Conservation (phyloP, 2,329 filamentous ascomycete species). For the Monosporascus cannonballus region DNA sequence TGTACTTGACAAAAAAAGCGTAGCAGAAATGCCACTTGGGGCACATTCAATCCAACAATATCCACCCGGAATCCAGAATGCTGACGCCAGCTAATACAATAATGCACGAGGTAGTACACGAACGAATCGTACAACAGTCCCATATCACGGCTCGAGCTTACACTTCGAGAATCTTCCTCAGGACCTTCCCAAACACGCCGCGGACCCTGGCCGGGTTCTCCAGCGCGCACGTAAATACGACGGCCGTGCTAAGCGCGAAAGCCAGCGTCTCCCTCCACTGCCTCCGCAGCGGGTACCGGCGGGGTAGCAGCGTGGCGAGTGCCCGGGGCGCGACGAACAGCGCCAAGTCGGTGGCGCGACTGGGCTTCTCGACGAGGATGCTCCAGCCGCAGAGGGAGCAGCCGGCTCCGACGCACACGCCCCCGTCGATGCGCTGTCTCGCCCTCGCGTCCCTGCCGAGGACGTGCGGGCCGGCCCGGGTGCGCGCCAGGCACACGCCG, state of each 20-base stretch:
- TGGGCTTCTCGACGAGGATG: conserved; percentile 63
- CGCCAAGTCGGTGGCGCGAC: conserved; percentile 66
- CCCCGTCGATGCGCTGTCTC: conserved; percentile 50
- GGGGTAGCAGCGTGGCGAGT: conserved; percentile 65
- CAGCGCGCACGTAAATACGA: conserved; percentile 61
- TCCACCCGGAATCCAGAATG: too few species aligned
- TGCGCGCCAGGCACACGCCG: conserved; percentile 72
- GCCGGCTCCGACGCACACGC: conserved; percentile 64
- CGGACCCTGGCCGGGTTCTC: conserved; percentile 60
- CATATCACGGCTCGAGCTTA: conserved; percentile 4
- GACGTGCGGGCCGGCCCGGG: conserved; percentile 63
- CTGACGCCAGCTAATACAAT: neutral
- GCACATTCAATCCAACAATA: too few species aligned
- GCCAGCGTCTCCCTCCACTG: conserved; percentile 61
- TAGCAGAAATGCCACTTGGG: too few species aligned
- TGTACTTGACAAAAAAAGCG: too few species aligned
- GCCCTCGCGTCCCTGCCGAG: conserved; percentile 45
- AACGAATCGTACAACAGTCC: neutral
- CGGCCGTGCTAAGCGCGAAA: conserved; percentile 62
- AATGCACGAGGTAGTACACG: neutral
- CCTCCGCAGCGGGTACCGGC: conserved; percentile 56
- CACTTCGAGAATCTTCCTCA: conserved; percentile 42
- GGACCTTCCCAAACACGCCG: conserved; percentile 60
- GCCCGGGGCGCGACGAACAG: conserved; percentile 78
- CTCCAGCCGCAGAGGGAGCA: conserved; percentile 78